Evolutionary conservation across 352 stramenopile genomes (phyloP).

Genomic region (Phytophthora fragariae): DNA sequence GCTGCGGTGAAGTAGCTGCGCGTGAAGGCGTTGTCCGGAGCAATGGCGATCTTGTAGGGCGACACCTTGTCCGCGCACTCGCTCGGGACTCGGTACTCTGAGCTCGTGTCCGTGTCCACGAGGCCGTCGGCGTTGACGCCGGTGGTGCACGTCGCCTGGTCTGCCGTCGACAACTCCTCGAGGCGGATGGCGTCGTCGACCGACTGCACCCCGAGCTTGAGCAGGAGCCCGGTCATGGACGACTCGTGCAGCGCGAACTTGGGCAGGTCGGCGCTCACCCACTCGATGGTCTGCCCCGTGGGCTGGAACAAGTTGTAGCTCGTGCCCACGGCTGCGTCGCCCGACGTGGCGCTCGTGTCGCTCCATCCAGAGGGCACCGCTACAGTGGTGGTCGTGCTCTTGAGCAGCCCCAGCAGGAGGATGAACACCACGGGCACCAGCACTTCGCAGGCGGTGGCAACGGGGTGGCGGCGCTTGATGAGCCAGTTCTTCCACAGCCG

Average conservation of each 20-base stretch:
- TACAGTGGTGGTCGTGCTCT: slow-evolving; percentile 59
- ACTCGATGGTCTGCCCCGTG: slow-evolving; percentile 40
- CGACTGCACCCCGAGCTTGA: slow-evolving; percentile 56
- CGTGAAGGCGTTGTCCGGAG: slow-evolving; percentile 60
- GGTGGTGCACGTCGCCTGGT: slow-evolving; percentile 36
- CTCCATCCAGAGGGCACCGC: slow-evolving; percentile 64
- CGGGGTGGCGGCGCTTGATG: slow-evolving; percentile 61
- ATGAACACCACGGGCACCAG: slow-evolving; percentile 66
- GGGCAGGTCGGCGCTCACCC: slow-evolving; percentile 41
- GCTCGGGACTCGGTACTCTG: slow-evolving; percentile 39
- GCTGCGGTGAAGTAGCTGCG: slow-evolving; percentile 61
- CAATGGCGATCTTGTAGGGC: slow-evolving; percentile 69
- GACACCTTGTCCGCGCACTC: slow-evolving; percentile 52
- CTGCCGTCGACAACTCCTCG: slow-evolving; percentile 45
- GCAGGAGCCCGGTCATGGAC: slow-evolving; percentile 56
- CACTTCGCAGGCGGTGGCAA: slow-evolving; percentile 60
- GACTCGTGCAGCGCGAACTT: slow-evolving; percentile 57
- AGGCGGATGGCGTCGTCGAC: slow-evolving; percentile 47
- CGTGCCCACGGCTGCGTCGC: slow-evolving; percentile 24
- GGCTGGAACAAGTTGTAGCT: slow-evolving; percentile 58
- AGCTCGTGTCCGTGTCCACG: slow-evolving; percentile 45
- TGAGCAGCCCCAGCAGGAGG: slow-evolving; percentile 60
- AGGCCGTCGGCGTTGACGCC: slow-evolving; percentile 44
- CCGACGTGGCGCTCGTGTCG: slow-evolving; percentile 26
- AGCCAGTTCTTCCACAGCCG: slow-evolving; percentile 77